These are phyloP conservation scores for Metschnikowia peoriensis DNA, from an alignment of 805 yeast genomes.

Conservation along the genomic window DNA sequence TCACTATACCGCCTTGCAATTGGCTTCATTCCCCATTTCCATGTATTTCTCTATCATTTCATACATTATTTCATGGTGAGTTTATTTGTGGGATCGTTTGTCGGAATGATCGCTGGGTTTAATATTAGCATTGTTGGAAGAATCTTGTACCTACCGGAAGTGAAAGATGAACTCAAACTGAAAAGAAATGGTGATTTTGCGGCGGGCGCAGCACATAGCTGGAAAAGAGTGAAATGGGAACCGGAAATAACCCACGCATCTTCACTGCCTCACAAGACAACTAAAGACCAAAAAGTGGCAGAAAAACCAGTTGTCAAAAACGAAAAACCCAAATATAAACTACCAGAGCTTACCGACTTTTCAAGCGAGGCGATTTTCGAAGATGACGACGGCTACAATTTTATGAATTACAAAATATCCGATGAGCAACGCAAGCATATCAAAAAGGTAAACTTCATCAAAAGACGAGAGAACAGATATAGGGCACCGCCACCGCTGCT, in stretches of 20 bases:
- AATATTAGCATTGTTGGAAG: constrained; percentile 12
- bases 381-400: constrained; percentile 21
- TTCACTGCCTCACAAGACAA: not conserved
- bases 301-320: not conserved
- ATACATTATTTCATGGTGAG: constrained; percentile 18
- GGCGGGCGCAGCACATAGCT: not conserved
- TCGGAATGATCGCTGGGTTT: constrained; percentile 17
- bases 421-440: not conserved
- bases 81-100: constrained; percentile 15
- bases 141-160: constrained; percentile 5
- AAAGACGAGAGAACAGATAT: constrained; percentile 3
- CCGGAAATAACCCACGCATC: not conserved
- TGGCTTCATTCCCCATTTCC: constrained; percentile 14
- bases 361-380: constrained; percentile 12
- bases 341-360: constrained; percentile 4
- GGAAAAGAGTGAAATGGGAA: constrained; percentile 8
- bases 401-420: constrained; percentile 10
- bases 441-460: not conserved
- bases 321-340: not conserved
- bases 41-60: constrained; percentile 11
- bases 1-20: constrained; percentile 12
- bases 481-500: constrained; percentile 6
- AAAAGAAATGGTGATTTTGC: constrained; percentile 1
- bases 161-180: not conserved
- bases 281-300: not conserved